These are phyloP conservation scores for sweet orange (Citrus sinensis) DNA, from an alignment of 345 rosid species.

Conservation along the genomic window DVS_A1.0 CM039168.1:17806001-17806500, in stretches of 20 bases:
- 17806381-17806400: not conserved
- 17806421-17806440: not conserved
- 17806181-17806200: constrained; percentile 1
- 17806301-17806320: constrained; percentile 77
- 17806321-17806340: constrained; percentile 3
- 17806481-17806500: not conserved
- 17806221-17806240: constrained; percentile 72
- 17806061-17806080: constrained; percentile 1
- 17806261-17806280: constrained; percentile 84
- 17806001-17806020: not conserved
- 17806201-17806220: constrained; percentile 54
- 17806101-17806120: not conserved
- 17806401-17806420: not conserved
- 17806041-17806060: not conserved
- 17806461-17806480: not conserved
- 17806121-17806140: not conserved
- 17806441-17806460: not conserved
- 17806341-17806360: no score
- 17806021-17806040: not conserved
- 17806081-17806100: not conserved
- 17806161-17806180: not conserved
- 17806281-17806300: constrained; percentile 69
- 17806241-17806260: constrained; percentile 77
- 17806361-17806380: not conserved
- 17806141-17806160: not conserved